Base-by-base conservation (phyloP, 2,329 filamentous ascomycete genomes). In the Arthrobotrys sphaeroides region DNA sequence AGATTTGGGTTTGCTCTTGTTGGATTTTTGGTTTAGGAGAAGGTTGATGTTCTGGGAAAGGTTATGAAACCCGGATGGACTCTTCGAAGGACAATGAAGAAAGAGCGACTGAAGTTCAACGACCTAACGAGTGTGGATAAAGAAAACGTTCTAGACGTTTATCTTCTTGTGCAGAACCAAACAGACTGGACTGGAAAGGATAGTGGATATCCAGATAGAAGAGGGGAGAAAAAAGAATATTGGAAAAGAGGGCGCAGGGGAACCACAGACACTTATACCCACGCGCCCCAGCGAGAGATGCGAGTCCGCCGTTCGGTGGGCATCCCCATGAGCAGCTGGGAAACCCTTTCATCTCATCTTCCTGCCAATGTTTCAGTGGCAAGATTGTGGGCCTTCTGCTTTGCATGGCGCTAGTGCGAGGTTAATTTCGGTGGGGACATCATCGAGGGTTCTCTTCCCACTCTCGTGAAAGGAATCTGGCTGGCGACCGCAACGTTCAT, bases 321-420 rank as follows among this genome's bases (percentile, higher is more conserved):
- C 43, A 53, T 18, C 26, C 26, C 67, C 59, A 45, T 73, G 42
- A 47, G 12, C 33, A 53, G 49, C 40, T 74, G 55, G 70, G 53
- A 57, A 42, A 66, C 70, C 70, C 64, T 74, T 74, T 74, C 70
- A 74, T 74, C 70, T 74, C 70, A 74, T 74, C 61, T 74, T 74
- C 66, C 66, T 68, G 70, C 62, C 62, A 74, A 36, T 74, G 70
- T 74, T 74, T 74, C 70, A 74, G 70, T 62, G 55, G 43, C 36
- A 70, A 51, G 28, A 28, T 38, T 53, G 66, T 59, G 60, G 68
- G 68, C 51, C 68, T 55, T 73, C 59, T 73, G 38, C 42, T 65
- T 65, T 65, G 68, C 68, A 59, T 60, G 59, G 59, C 59, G 59
- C 67, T 65, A 73, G 59, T 60, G 49, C 47, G 60, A 73, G 68